Evolutionary conservation across 768 basidiomycete genomes (phyloP).

Genomic region (Thelephora ganbajun): DNA sequence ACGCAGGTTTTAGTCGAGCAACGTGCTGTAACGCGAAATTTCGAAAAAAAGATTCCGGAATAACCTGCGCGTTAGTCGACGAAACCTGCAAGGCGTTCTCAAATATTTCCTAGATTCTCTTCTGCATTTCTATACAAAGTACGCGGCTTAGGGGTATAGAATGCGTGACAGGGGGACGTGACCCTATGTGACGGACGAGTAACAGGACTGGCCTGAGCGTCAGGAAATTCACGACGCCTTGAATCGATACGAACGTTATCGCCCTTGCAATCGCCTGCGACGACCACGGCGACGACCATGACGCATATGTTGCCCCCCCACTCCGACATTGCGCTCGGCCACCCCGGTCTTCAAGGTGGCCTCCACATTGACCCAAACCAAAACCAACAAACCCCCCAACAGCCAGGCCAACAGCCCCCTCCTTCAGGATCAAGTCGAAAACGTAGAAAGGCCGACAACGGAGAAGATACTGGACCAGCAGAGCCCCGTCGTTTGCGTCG

Average conservation of each 20-base stretch:
- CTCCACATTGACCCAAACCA: slow-evolving; percentile 60
- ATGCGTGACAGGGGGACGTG: too few species aligned
- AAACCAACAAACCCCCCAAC: slow-evolving; percentile 29
- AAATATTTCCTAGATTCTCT: too few species aligned
- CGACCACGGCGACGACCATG: slow-evolving; percentile 17
- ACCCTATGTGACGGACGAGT: too few species aligned
- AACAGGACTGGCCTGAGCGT: too few species aligned
- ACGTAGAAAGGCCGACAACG: slow-evolving; percentile 41
- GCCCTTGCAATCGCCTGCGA: background rate
- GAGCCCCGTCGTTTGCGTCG: slow-evolving; percentile 74
- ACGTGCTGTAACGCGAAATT: background rate
- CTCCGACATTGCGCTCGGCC: slow-evolving; percentile 26
- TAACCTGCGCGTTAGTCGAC: background rate
- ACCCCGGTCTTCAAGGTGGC: slow-evolving; percentile 43
- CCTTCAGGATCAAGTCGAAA: slow-evolving; percentile 19
- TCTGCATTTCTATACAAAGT: too few species aligned
- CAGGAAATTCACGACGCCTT: background rate
- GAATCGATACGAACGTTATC: slow-evolving; percentile 3
- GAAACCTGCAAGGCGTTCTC: too few species aligned
- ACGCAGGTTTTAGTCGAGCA: background rate
- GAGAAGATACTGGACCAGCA: slow-evolving; percentile 43
- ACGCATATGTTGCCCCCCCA: slow-evolving; percentile 35
- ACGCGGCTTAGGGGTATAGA: too few species aligned
- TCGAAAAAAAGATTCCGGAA: background rate
- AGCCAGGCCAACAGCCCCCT: slow-evolving; percentile 16